Evolutionary conservation across 352 stramenopile species (phyloP).

Genomic region (Phytophthora meadii): DNA sequence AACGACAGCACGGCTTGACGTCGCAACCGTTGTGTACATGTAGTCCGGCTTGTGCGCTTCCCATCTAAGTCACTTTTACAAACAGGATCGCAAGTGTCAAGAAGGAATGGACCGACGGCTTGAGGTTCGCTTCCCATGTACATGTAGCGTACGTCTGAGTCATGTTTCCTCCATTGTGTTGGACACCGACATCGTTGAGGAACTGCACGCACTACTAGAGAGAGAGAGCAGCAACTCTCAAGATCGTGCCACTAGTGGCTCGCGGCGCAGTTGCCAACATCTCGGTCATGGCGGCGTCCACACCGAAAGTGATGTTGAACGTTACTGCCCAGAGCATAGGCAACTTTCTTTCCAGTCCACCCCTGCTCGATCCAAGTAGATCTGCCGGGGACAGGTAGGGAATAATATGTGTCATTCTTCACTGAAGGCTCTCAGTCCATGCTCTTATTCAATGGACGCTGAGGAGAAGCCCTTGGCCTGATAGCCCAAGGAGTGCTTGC

Average conservation of each 20-base stretch:
- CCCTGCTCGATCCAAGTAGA: slow-evolving; percentile 1
- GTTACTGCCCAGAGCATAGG: slow-evolving; percentile 6
- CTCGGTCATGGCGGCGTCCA: slow-evolving; percentile 9
- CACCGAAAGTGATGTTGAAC: slow-evolving; percentile 11
- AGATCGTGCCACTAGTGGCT: slow-evolving; percentile 7
- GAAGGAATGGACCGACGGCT: slow-evolving; percentile 13
- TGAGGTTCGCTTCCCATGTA: background rate
- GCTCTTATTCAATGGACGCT: too few species aligned
- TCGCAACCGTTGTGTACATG: slow-evolving; percentile 12
- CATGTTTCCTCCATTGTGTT: slow-evolving; percentile 1
- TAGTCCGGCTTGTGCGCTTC: slow-evolving; percentile 1
- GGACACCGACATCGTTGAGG: slow-evolving; percentile 2
- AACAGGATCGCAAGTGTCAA: background rate
- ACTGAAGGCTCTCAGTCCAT: too few species aligned
- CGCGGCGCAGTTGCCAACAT: slow-evolving; percentile 3
- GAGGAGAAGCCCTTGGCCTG: too few species aligned
- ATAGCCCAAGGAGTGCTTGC: too few species aligned
- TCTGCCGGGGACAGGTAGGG: slow-evolving; percentile 3
- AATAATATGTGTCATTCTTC: too few species aligned
- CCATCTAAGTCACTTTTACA: slow-evolving; percentile 4
- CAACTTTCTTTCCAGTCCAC: slow-evolving; percentile 11
- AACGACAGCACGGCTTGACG: slow-evolving; percentile 12
- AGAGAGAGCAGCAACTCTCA: slow-evolving; percentile 6
- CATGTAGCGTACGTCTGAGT: too few species aligned
- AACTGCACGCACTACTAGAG: background rate